A percentile compares a stretch with the other conserved stretches of the same genome.
phyloP scores from a whole-genome alignment of 768 basidiomycete genomes.

The Lentinula sp. region DNA sequence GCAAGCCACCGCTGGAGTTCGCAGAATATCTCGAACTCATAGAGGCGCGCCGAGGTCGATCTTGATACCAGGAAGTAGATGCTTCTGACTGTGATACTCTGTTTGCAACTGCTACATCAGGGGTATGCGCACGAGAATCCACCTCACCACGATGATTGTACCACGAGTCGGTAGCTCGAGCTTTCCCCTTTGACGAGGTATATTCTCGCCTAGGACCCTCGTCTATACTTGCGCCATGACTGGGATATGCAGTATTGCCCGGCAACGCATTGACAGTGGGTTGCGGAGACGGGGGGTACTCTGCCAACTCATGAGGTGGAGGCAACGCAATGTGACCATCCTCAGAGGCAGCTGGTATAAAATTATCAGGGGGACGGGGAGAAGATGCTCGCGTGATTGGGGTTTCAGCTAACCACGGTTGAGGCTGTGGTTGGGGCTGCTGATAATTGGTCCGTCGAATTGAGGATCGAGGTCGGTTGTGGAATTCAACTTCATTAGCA shows the following conservation, averaged over 20 bases:
- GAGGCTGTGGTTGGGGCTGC: neutral
- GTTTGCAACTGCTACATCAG: neutral
- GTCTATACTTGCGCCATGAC: neutral
- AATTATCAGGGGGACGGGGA: constrained; percentile 6
- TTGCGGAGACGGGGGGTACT: constrained; percentile 1
- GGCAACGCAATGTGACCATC: constrained; percentile 3
- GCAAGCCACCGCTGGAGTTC: neutral
- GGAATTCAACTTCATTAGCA: neutral
- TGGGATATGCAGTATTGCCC: neutral
- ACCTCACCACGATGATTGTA: neutral
- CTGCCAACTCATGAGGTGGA: constrained; percentile 4
- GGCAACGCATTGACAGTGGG: neutral
- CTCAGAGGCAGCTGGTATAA: constrained; percentile 1
- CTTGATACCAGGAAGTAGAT: constrained; percentile 5
- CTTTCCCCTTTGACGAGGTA: neutral
- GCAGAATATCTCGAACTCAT: neutral
- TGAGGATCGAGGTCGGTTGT: neutral
- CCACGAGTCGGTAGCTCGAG: neutral
- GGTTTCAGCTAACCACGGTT: neutral
- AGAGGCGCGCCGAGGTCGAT: neutral
- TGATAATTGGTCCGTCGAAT: neutral
- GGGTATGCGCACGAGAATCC: neutral
- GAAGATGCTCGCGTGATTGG: neutral
- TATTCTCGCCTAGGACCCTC: neutral
- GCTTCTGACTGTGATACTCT: neutral